Base-by-base conservation (phyloP, 352 stramenopile genomes). In the Phytophthora foliorum region DNA sequence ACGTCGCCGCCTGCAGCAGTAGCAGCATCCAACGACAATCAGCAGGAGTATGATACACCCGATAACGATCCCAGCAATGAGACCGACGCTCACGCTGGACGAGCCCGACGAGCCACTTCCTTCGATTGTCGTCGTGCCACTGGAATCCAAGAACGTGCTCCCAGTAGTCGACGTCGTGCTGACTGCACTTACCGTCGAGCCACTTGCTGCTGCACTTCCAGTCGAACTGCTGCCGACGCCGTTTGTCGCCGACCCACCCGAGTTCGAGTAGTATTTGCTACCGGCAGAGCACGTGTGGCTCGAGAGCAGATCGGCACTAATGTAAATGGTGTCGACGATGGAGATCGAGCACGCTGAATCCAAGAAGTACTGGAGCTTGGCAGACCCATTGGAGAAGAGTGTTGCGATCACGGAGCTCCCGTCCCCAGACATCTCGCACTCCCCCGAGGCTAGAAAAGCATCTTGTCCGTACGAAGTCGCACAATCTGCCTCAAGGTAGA, bases 211-310 rank as follows among this genome's bases (percentile, higher is more conserved):
- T 29, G 19, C 49, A 56, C 49, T 56, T 5, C 14, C 50, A 57
- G 51, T 46, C 2, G 61, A 68, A 17, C 50, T 39, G 41, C 34
- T 59, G 13, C 59, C 54, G 11, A 59, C 55, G 4, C 63, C 55
- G 31, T 60, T 71, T n/a, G 63, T 71, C 16, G 48, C 21, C 0
- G 63, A 56, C 14, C 55, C 63, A 14, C 19, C 63, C 4, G 55
- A 66, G 56, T 71, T 71, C 2, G 63, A 57, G 49, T 71, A 71
- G 46, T 65, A 71, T 48, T 72, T 62, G 34, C 19, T 58, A 0
- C 39, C 48, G 7, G 7, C 27, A 42, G 50, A 63, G 51, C 50
- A 63, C 19, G 57, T 67, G 45, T 72, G 57, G 14, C 57, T 63
- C 29, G 57, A 59, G 14, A 72, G 44, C 3, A 72, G 49, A 19